Base-by-base conservation (phyloP, 371 early-diverging fungal species). In the Circinella minor region DNA sequence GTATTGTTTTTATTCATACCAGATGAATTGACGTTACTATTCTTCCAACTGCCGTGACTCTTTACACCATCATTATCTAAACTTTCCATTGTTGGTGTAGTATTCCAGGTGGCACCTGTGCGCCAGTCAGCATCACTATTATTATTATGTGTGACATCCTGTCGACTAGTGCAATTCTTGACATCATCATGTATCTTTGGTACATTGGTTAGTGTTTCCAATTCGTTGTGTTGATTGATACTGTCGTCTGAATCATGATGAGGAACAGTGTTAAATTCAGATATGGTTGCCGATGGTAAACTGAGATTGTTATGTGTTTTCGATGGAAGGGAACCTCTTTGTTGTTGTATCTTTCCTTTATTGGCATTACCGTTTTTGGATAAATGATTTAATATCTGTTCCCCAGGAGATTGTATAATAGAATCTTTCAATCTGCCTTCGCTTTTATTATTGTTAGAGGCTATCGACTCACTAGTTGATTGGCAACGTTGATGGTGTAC, bases 371-470 rank as follows among this genome's bases (percentile, higher is more conserved):
- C 34, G 27, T 57, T 34, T 57, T 57, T 57, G n/a, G 7, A 57
- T n/a, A 57, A 57, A 57, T 57, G 57, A 57, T 57, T 57, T 34
- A 57, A 34, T 57, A 57, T 57, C 14, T 27, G 18, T 27, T 27
- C 4, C 27, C 34, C 37, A 0, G 57, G 57, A 17, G 57, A 57
- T 57, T 15, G 14, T 15, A n/a, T n/a, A 4, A 51, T 5, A 17
- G 8, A 13, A 5, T 51, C 51, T 51, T n/a, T 51, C 5, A 6
- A 3, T 43, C 11, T 3, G 1, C 1, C 27, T 20, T 5, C 14
- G 57, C 1, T 18, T 10, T 5, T 18, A 6, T 6, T 2, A 15
- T 8, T 34, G 20, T 20, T 57, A 10, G 8, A 27, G 1, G 27
- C 27, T 27, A 27, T 27, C 27, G 27, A 27, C 27, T 57, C 57